Evolutionary conservation across 441 rosid species (phyloP), one percentile per base, ranked within the genome.

Genomic region (Corymbia calophylla): DNA sequence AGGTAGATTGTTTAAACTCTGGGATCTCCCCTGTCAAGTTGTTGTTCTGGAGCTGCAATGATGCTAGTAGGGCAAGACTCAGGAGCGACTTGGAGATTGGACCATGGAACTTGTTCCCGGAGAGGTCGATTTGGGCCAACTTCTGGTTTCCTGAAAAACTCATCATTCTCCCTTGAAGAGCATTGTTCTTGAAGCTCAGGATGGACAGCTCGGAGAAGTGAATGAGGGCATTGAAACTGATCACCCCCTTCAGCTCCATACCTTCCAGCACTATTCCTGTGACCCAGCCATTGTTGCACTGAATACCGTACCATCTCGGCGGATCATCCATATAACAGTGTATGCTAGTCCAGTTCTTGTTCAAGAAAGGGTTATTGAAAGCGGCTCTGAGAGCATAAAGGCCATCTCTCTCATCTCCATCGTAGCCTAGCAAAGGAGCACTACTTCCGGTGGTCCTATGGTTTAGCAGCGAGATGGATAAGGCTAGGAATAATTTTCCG

Each of bases 11-110:
- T 53, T 90, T 60, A 35, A 94, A 92, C 47, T 80, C 91, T 4
- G 91, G 95, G n/a, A 94, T 86, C 17, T 86, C 58, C 23, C 95
- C 94, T 48, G 92, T 93, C 90, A 94, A 87, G n/a, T 86, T 87
- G 92, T 94, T 95, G 13, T 90, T 91, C 87, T 94, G 94, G 87
- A 95, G 94, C 92, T 90, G 95, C 92, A 93, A 77, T 39, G 94
- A 93, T 80, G 60, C 91, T 89, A 94, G 44, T 29, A 62, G 73
- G 49, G 87, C 23, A 51, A 93, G 91, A 87, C 53, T 53, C 49
- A 88, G 49, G 23, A 93, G 88, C 0, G 94, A 91, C 51, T 25
- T 13, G 0, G 93, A 87, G 82, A 94, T 92, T 31, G 68, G 70
- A 7, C 95, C 95, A 1, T 44, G 84, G 11, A 94, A 89, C 87